Evolutionary conservation across 164 flowering plant genomes (phyloP).

Genomic region (Liriodendron chinense): DNA sequence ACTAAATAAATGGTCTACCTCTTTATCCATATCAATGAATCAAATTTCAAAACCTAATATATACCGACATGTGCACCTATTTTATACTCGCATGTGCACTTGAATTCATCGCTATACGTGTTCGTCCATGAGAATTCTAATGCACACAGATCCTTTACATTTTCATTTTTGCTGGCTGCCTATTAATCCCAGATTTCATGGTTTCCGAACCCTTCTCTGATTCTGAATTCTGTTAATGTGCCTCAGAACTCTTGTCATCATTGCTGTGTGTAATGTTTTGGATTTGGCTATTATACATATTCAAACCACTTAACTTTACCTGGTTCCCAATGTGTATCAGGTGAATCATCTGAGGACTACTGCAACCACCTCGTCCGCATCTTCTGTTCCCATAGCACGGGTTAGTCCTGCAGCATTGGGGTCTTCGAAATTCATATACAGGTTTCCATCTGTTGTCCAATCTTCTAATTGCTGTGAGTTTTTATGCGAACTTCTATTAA

Average conservation of each 20-base stretch:
- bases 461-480: neutral
- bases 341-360: constrained; percentile 45
- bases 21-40: too few relatives aligned
- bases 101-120: too few relatives aligned
- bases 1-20: too few relatives aligned
- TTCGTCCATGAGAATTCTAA: too few relatives aligned
- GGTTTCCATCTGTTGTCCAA: constrained; percentile 35
- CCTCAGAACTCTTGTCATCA: neutral
- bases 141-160: neutral
- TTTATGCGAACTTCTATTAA: neutral
- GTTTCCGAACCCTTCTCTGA: neutral
- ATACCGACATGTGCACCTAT: too few relatives aligned
- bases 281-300: neutral
- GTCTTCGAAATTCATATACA: constrained; percentile 72
- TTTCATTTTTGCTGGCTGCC: neutral
- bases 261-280: neutral
- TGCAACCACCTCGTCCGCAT: constrained; percentile 44
- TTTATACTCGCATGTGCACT: too few relatives aligned
- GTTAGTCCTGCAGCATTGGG: constrained; percentile 38
- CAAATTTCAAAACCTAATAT: too few relatives aligned
- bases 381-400: constrained; percentile 47
- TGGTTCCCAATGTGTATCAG: constrained; percentile 35
- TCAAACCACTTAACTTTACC: neutral
- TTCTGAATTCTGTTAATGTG: neutral
- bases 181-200: neutral